phyloP scores from a whole-genome alignment of 768 basidiomycete genomes.

The Panaeolus papilionaceus region DNA sequence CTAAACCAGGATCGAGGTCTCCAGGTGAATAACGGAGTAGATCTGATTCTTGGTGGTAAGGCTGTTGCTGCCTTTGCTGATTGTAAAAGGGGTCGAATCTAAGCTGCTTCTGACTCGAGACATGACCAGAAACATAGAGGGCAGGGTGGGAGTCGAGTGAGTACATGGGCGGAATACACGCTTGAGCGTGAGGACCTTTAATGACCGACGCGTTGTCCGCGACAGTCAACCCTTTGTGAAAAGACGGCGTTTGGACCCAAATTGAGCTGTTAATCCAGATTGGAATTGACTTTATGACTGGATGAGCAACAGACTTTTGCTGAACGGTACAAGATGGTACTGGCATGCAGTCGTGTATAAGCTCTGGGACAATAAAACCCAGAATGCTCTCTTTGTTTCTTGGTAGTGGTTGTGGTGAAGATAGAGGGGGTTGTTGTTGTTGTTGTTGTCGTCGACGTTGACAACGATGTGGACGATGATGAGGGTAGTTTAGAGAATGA shows the following conservation, averaged over 20 bases:
- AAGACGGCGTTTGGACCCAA: constrained; percentile 51
- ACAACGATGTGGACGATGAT: constrained; percentile 6
- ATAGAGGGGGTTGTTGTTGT: neutral
- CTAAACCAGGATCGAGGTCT: constrained; percentile 64
- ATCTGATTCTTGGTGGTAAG: constrained; percentile 50
- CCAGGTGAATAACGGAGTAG: constrained; percentile 64
- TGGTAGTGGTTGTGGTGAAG: neutral
- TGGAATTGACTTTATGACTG: constrained; percentile 63
- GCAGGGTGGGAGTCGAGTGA: constrained; percentile 32
- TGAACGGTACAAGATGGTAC: constrained; percentile 74
- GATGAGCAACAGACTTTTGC: constrained; percentile 64
- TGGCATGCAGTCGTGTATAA: constrained; percentile 63
- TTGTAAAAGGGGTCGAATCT: constrained; percentile 35
- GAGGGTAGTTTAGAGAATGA: constrained; percentile 33
- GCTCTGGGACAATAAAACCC: neutral
- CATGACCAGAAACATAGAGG: constrained; percentile 25
- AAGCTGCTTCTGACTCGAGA: constrained; percentile 27
- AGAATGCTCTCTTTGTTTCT: neutral
- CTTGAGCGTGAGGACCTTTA: constrained; percentile 87
- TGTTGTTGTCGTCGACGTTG: neutral
- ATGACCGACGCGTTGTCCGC: constrained; percentile 82
- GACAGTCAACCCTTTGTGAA: constrained; percentile 75
- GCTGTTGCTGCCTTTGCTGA: constrained; percentile 22
- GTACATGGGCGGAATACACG: constrained; percentile 81
- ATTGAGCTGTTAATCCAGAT: constrained; percentile 35